A percentile compares a stretch with the other conserved stretches of the same genome.
Evolutionary conservation across 208 protist species (phyloP).

Genomic region (Leptomonas seymouri): DNA sequence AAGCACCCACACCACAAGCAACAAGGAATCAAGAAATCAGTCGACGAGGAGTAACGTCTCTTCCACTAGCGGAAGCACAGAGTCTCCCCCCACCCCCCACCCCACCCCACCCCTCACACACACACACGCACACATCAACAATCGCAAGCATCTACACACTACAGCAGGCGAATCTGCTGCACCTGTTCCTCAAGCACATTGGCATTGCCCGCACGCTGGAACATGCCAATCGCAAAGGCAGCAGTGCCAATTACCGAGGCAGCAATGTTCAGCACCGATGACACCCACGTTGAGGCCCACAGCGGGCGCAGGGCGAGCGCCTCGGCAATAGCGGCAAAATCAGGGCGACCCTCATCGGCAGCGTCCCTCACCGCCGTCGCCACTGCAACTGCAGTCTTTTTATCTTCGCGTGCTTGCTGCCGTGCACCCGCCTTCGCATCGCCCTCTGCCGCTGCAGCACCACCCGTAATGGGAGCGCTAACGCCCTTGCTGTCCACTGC

Average conservation of each 20-base stretch:
- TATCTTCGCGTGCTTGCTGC: background rate
- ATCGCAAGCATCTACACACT: background rate
- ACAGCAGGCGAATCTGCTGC: slow-evolving; percentile 22
- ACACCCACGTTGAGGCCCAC: slow-evolving; percentile 34
- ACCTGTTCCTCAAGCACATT: slow-evolving; percentile 73
- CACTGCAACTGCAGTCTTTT: background rate
- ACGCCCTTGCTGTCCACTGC: background rate
- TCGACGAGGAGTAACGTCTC: too few relatives aligned
- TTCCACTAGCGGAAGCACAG: too few relatives aligned
- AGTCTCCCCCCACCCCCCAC: too few relatives aligned
- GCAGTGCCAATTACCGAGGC: slow-evolving; percentile 37
- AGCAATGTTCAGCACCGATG: slow-evolving; percentile 31
- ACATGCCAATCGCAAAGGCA: slow-evolving; percentile 60
- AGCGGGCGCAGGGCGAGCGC: slow-evolving; percentile 35
- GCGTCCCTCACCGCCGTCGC: background rate
- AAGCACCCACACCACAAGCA: too few relatives aligned
- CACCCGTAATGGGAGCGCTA: background rate
- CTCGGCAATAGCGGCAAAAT: slow-evolving; percentile 40
- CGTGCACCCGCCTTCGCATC: background rate
- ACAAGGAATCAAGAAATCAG: too few relatives aligned
- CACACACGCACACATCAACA: too few relatives aligned
- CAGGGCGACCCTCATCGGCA: slow-evolving; percentile 4
- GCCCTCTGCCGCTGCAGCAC: background rate
- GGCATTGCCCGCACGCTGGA: slow-evolving; percentile 73
- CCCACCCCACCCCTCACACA: too few relatives aligned